These are phyloP conservation scores for Candida rishiriensis DNA, from an alignment of 805 yeast species.

Conservation along the genomic window DNA sequence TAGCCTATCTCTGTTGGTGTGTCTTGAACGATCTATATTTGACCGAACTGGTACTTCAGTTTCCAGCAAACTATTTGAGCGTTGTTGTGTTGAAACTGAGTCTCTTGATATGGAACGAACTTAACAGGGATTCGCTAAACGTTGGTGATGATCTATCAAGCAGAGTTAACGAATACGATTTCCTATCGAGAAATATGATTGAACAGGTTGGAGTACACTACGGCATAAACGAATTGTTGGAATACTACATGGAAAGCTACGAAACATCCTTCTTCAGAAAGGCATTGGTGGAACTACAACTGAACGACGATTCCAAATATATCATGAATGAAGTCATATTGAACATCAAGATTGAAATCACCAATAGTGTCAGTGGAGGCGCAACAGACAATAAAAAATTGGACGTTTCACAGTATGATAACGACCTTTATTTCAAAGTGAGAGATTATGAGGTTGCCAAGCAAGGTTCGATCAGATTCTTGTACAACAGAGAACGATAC, in stretches of 20 bases:
- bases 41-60: constrained; percentile 61
- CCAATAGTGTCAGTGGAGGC: not conserved
- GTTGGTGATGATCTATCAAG: not conserved
- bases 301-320: constrained; percentile 16
- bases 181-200: constrained; percentile 2
- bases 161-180: not conserved
- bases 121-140: not conserved
- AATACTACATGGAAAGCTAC: constrained; percentile 27
- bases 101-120: constrained; percentile 21
- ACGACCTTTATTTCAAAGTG: constrained; percentile 26
- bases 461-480: constrained; percentile 29
- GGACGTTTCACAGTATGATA: constrained; percentile 1
- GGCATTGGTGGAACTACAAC: constrained; percentile 16
- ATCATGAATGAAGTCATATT: constrained; percentile 25
- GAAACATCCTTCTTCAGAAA: constrained; percentile 21
- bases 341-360: constrained; percentile 26
- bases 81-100: constrained; percentile 63
- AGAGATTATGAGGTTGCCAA: constrained; percentile 29
- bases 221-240: constrained; percentile 27
- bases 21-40: constrained; percentile 68
- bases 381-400: not conserved
- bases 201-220: not conserved
- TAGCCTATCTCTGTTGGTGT: constrained; percentile 64
- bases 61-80: constrained; percentile 75
- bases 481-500: constrained; percentile 27